A percentile compares a stretch with the other conserved stretches of the same genome.
phyloP scores from a whole-genome alignment of 1,284 basidiomycete genomes.

The Boletellus deceptivus region DNA sequence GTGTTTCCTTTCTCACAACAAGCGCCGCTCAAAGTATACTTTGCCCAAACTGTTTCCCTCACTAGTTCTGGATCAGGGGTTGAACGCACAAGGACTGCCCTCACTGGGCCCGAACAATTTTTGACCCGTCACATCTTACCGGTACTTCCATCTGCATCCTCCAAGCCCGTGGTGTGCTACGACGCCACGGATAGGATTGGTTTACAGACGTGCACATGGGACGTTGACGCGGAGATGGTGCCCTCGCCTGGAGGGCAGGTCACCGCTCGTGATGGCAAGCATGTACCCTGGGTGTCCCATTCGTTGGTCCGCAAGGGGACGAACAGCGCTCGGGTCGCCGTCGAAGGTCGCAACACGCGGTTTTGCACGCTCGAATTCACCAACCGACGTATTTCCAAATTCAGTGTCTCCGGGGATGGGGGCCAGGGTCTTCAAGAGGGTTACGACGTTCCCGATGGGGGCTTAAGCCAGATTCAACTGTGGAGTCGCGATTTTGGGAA shows the following conservation, averaged over 20 bases:
- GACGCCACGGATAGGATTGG: constrained; percentile 20
- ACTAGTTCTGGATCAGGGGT: constrained; percentile 20
- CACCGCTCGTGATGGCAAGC: not conserved
- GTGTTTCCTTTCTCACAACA: constrained; percentile 61
- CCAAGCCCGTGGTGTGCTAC: constrained; percentile 23
- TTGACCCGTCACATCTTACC: constrained; percentile 45
- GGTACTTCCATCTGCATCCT: constrained; percentile 52
- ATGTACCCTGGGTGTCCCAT: constrained; percentile 34
- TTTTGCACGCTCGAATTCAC: constrained; percentile 63
- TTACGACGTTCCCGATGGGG: constrained; percentile 42
- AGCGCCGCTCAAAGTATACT: constrained; percentile 66
- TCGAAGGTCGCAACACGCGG: constrained; percentile 60
- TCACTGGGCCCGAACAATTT: constrained; percentile 49
- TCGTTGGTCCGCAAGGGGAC: constrained; percentile 37
- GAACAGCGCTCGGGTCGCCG: constrained; percentile 42
- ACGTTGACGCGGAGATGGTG: constrained; percentile 28
- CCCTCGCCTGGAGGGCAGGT: constrained; percentile 33
- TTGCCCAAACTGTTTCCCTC: constrained; percentile 58
- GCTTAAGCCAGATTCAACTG: constrained; percentile 48
- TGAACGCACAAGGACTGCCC: constrained; percentile 35
- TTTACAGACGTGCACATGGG: constrained; percentile 40
- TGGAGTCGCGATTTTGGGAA: constrained; percentile 72
- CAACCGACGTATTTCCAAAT: constrained; percentile 42
- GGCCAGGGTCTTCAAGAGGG: constrained; percentile 41
- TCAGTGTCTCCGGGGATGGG: constrained; percentile 38